These are phyloP conservation scores for Rhizopogon roseolus DNA, from an alignment of 768 basidiomycete genomes.

Conservation along the genomic window DNA sequence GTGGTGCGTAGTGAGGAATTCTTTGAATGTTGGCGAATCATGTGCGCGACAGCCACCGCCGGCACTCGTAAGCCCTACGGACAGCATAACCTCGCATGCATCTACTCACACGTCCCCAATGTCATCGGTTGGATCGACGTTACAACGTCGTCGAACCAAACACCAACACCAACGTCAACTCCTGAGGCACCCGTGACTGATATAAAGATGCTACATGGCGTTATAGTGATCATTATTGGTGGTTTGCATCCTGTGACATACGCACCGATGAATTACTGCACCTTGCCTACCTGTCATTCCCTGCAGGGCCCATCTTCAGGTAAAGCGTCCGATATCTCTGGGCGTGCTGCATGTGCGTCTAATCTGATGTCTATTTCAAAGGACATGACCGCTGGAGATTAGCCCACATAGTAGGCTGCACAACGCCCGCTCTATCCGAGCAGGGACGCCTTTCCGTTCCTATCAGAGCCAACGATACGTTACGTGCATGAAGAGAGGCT, in stretches of 20 bases:
- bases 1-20: background rate
- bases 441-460: too few species aligned
- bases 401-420: too few species aligned
- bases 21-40: background rate
- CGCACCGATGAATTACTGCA: too few species aligned
- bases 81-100: background rate
- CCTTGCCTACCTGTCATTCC: too few species aligned
- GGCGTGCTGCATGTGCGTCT: too few species aligned
- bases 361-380: too few species aligned
- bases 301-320: too few species aligned
- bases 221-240: background rate
- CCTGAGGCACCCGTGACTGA: background rate
- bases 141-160: background rate
- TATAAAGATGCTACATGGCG: background rate
- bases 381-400: too few species aligned
- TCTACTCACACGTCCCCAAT: background rate
- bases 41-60: background rate
- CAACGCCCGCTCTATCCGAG: too few species aligned
- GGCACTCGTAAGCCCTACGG: background rate
- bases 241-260: slow-evolving; percentile 1
- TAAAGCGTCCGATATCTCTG: too few species aligned
- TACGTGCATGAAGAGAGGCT: too few species aligned
- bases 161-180: background rate
- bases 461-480: too few species aligned
- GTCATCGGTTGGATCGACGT: background rate